These are phyloP conservation scores for Arabidopsis suecica DNA, from an alignment of 345 rosid species.

Conservation along the genomic window DNA sequence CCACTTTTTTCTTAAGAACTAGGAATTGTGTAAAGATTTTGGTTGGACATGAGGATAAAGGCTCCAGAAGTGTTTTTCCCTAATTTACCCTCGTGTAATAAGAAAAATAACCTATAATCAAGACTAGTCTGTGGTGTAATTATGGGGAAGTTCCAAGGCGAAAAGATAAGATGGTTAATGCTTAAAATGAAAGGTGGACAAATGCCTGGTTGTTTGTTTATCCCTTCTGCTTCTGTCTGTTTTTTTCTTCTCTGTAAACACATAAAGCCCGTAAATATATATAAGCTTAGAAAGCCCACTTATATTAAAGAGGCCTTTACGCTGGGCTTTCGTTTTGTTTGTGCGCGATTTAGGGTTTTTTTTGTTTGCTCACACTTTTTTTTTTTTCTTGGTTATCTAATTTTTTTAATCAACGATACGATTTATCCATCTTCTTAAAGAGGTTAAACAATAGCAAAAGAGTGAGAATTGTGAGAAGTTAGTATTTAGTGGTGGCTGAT, in stretches of 20 bases:
- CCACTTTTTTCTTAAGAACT: background rate
- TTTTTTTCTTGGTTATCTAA: too few species aligned
- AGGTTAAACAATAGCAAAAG: background rate
- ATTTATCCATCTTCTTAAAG: background rate
- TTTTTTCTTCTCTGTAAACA: background rate
- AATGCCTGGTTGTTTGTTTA: conserved; percentile 2
- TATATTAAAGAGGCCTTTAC: background rate
- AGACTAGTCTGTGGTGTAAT: conserved; percentile 34
- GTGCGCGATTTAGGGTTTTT: too few species aligned
- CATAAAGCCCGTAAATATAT: background rate
- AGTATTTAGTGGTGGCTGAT: background rate
- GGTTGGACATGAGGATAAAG: conserved; percentile 14
- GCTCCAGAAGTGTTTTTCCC: background rate
- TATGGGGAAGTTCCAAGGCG: conserved; percentile 6
- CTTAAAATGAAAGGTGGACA: conserved; percentile 29
- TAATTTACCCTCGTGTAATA: conserved; percentile 22
- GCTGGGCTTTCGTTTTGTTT: background rate
- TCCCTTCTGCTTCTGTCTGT: conserved; percentile 3
- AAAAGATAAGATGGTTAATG: conserved; percentile 5
- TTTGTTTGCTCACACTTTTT: too few species aligned
- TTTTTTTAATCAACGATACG: background rate
- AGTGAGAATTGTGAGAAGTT: background rate
- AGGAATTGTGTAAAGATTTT: background rate
- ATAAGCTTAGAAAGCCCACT: background rate
- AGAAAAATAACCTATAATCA: conserved; percentile 1